Conservation (phyloP, 148 eudicot species). For the Bassia scoparia region DNA sequence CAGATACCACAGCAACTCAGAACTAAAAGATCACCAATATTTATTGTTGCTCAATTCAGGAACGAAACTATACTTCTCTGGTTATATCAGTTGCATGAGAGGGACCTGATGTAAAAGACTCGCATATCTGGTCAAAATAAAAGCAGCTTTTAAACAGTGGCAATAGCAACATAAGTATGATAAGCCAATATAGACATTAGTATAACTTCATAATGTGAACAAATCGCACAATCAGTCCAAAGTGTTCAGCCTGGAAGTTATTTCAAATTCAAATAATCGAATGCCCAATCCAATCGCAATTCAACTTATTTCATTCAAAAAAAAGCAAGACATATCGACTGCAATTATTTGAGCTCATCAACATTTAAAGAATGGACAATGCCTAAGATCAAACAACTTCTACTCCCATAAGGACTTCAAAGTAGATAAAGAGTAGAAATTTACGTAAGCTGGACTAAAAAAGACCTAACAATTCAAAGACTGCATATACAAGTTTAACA, state of each 20-base stretch:
- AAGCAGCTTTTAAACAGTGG: slow-evolving; percentile 18
- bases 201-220: too few species aligned
- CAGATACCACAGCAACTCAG: not conserved
- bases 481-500: too few species aligned
- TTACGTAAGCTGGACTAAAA: not conserved
- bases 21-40: not conserved
- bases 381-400: not conserved
- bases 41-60: not conserved
- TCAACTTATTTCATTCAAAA: not conserved
- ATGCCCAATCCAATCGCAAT: not conserved
- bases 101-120: slow-evolving; percentile 89
- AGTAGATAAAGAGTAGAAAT: not conserved
- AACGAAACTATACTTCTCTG: slow-evolving; percentile 58
- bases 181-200: not conserved
- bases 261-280: too few species aligned
- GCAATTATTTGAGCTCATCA: not conserved
- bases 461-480: too few species aligned
- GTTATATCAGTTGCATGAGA: slow-evolving; percentile 86
- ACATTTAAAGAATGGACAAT: not conserved
- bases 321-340: not conserved
- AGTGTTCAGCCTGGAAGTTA: too few species aligned
- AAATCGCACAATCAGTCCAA: too few species aligned
- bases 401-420: not conserved
- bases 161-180: not conserved
- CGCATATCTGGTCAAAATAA: slow-evolving; percentile 57